These are phyloP conservation scores for Eutypella sp. DNA, from an alignment of 2,329 filamentous ascomycete genomes.

Conservation along the genomic window DNA sequence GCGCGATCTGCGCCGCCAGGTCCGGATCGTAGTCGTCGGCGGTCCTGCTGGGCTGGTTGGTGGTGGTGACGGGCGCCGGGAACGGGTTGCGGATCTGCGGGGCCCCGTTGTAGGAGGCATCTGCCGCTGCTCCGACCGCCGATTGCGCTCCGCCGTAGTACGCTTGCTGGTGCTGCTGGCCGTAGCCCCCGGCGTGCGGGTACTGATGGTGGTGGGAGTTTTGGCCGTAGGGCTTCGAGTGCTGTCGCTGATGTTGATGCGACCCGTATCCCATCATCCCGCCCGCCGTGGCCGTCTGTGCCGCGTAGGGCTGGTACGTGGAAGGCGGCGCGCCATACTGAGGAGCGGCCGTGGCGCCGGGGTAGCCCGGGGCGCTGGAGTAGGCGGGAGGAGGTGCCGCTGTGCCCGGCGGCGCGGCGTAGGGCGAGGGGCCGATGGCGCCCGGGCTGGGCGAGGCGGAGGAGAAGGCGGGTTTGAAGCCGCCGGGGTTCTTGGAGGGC, in stretches of 20 bases:
- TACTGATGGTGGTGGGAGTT: no score
- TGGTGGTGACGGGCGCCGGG: constrained; percentile 46
- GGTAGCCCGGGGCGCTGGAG: constrained; percentile 30
- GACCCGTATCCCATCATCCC: constrained; percentile 12
- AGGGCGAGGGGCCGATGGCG: constrained; percentile 21
- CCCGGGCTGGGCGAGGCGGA: constrained; percentile 29
- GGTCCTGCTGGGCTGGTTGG: constrained; percentile 30
- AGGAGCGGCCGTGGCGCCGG: constrained; percentile 32
- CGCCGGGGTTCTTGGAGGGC: constrained; percentile 40
- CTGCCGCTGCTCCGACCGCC: constrained; percentile 30
- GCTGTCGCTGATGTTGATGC: constrained; percentile 15
- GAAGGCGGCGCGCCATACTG: constrained; percentile 38
- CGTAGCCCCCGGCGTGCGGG: no score
- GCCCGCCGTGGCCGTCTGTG: constrained; percentile 14
- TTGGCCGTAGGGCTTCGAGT: no score
- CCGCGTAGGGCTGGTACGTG: constrained; percentile 33
- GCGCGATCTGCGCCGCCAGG: constrained; percentile 84
- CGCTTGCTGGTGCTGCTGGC: constrained; percentile 25
- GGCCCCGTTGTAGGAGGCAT: constrained; percentile 43
- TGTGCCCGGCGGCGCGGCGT: constrained; percentile 36
- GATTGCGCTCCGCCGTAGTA: constrained; percentile 29
- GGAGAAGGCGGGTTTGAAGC: constrained; percentile 50
- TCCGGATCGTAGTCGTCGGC: constrained; percentile 63
- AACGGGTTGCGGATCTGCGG: constrained; percentile 81
- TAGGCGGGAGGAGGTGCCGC: constrained; percentile 34